Percentiles rank a stretch among this genome's conserved stretches.
Conservation (phyloP, 306 rosid species). For the Urtica urens region DNA sequence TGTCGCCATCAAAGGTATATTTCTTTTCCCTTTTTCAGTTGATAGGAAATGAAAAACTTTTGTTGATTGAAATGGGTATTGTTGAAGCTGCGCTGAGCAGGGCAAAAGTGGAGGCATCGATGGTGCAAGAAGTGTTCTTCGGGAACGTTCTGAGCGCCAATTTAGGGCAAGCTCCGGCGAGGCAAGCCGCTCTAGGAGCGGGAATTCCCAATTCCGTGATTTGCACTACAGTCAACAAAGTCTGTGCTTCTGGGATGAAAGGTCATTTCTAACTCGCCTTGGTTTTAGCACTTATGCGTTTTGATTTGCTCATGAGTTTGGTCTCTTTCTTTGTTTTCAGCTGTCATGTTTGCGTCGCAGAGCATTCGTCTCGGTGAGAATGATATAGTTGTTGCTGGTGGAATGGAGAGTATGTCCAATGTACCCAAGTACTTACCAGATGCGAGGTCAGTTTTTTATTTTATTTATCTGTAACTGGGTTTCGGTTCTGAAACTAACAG, state of each 20-base stretch:
- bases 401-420: conserved; percentile 98
- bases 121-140: conserved; percentile 88
- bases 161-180: conserved; percentile 94
- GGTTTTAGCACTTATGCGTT: background rate
- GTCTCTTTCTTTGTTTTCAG: conserved; percentile 27
- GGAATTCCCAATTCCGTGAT: conserved; percentile 68
- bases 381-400: conserved; percentile 74
- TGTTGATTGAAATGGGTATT: conserved; percentile 7
- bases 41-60: background rate
- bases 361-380: conserved; percentile 58
- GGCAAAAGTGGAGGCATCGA: conserved; percentile 69
- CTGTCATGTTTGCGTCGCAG: conserved; percentile 82
- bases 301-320: background rate
- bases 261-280: conserved; percentile 23
- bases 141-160: conserved; percentile 91
- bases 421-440: conserved; percentile 68
- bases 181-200: conserved; percentile 91
- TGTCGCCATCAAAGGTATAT: conserved; percentile 43
- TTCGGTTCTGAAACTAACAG: no score
- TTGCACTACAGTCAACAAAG: conserved; percentile 90
- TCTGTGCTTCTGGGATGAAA: conserved; percentile 86
- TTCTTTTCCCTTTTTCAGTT: background rate
- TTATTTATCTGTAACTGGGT: no score
- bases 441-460: conserved; percentile 44
- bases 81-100: conserved; percentile 62